A percentile compares a stretch with the other conserved stretches of the same genome.
Evolutionary conservation across 371 early-diverging fungal genomes (phyloP).

Genomic region (Globomyces sp.): DNA sequence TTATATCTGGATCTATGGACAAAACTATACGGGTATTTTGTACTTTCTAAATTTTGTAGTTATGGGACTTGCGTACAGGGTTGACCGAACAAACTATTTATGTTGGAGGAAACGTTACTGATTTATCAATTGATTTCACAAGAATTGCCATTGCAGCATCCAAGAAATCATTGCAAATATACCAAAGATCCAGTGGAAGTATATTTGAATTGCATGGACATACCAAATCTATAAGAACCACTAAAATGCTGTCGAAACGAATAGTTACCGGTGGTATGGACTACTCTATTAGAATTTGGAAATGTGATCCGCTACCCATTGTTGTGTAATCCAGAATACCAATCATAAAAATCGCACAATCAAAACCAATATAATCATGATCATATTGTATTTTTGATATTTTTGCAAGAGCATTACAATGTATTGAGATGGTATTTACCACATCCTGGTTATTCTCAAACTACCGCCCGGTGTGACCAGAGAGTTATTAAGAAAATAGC

Average conservation of each 20-base stretch:
- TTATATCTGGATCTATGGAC: conserved; percentile 80
- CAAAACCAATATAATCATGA: too few relatives aligned
- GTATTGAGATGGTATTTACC: too few relatives aligned
- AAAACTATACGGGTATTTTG: conserved; percentile 60
- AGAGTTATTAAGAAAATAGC: too few relatives aligned
- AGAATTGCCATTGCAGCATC: conserved; percentile 27
- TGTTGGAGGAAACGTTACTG: conserved; percentile 26
- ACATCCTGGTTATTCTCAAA: too few relatives aligned
- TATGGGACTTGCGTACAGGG: conserved; percentile 79
- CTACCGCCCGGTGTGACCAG: too few relatives aligned
- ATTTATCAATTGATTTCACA: conserved; percentile 24
- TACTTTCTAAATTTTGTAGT: conserved; percentile 32
- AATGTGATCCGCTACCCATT: conserved; percentile 5
- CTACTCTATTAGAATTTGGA: conserved; percentile 31
- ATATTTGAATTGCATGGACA: conserved; percentile 28
- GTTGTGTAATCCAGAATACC: conserved; percentile 5
- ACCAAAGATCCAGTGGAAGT: conserved; percentile 10
- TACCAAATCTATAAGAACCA: conserved; percentile 28
- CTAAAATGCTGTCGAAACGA: conserved; percentile 26
- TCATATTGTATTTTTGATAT: too few relatives aligned
- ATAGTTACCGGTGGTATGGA: conserved; percentile 38
- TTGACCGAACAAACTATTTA: conserved; percentile 26
- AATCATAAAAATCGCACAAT: not conserved
- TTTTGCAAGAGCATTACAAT: too few relatives aligned
- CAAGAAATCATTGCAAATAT: conserved; percentile 26